Base-by-base conservation (phyloP, 2,329 filamentous ascomycete species). In the Microdochium bolleyi region DNA sequence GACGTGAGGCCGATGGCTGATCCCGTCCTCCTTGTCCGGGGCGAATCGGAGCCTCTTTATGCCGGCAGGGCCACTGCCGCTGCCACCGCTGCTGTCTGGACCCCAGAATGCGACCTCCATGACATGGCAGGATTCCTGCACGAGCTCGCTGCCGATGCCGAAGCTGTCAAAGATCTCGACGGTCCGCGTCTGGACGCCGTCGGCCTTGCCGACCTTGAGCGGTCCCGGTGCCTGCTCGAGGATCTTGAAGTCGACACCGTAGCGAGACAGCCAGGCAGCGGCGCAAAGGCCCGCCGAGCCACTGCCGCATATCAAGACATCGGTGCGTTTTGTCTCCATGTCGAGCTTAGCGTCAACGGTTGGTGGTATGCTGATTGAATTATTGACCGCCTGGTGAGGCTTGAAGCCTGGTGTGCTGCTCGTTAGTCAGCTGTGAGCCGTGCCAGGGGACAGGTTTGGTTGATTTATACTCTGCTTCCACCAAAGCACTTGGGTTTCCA, bases 111-210 rank as follows among this genome's bases (percentile, higher is more conserved):
- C 72, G 2, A 81, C 67, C 63, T 84, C 81, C 19, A 78, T 67
- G 11, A 81, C 74, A 60, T 83, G 81, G 52, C 78, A 83, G 1
- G 79, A 73, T 54, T 83, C 80, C 32, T 73, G 70, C 27, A 83
- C 70, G 25, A 85, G 67, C 19, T 74, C 68, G 48, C 80, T 78
- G 1, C 74, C 71, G 3, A 84, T 71, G 1, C 73, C 77, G 30
- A 84, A 80, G 48, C 76, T 79, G 59, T 84, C 80, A 50, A 83
- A 82, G 22, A 85, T 74, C 62, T 85, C 82, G 14, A 84, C 79
- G 0, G 80, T 82, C 1, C 80, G 78, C 53, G 76, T 79, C 64
- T 83, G 79, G 19, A 83, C 77, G 1, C 81, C 80, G 55, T 88
- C 84, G 14, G 84, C 84, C 64, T 87, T 81, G 2, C 83, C 83